Base-by-base conservation (phyloP, 371 early-diverging fungal species). In the Mortierella sp. region DNA sequence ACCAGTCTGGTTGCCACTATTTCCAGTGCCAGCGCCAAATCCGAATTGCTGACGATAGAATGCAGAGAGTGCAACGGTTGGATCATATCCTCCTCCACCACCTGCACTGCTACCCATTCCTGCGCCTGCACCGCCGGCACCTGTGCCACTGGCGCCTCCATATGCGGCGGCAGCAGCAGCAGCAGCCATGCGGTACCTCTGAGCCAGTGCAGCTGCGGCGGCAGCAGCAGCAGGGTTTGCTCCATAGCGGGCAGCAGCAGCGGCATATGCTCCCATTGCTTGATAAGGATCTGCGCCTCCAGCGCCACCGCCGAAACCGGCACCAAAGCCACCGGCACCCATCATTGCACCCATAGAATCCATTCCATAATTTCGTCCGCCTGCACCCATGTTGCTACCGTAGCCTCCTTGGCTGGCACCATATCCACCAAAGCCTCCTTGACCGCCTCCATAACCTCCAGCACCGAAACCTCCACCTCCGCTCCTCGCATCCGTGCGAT, bases 171-270 rank as follows among this genome's bases (percentile, higher is more conserved):
- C 76, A 0, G 72, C 76, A 3, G 72, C 72, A 2, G 76, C 68
- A 1, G 82, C 73, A 12, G 76, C 76, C 72, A 79, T 70, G 15
- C 72, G 78, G 28, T 72, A 72, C 5, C 76, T 40, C 31, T 72
- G 78, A 0, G 78, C 77, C 22, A 76, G 47, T 31, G 83, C 84
- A 32, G 85, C 85, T 31, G 83, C 85, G 4, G 84, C 83, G 40
- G 87, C 86, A 23, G 83, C 85, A 12, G 84, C 83, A 54, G 87
- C 86, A 32, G 87, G 83, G 31, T 79, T 82, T 1, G 73, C 83
- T 3, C 76, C 83, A 26, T 75, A 66, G 65, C 87, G 57, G 66
- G 83, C 84, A 22, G 78, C 78, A 7, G 76, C 76, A 23, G 72
- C 72, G 8, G 77, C 77, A 76, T 71, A 71, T 8, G 72, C 73